Conservation (phyloP, 2,329 filamentous ascomycete genomes). For the Venturia nashicola region DNA sequence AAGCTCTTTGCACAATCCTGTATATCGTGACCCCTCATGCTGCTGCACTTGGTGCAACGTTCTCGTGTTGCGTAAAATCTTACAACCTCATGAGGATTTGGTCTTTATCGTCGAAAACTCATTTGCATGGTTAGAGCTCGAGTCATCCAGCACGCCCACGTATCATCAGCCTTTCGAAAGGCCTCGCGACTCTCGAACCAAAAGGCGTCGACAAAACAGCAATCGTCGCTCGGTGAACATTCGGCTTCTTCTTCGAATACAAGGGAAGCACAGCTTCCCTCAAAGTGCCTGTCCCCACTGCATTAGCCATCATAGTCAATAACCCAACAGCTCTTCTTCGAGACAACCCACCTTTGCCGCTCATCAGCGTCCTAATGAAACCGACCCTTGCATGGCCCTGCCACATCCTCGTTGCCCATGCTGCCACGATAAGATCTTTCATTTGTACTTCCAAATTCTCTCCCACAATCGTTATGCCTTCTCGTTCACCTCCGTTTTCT, state of each 20-base stretch:
- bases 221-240: background rate
- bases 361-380: conserved; percentile 7
- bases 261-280: background rate
- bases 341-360: background rate
- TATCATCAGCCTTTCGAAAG: background rate
- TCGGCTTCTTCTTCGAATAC: background rate
- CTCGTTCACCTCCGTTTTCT: background rate
- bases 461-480: conserved; percentile 4
- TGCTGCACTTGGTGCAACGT: no score
- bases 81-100: no score
- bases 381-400: background rate
- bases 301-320: background rate
- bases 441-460: conserved; percentile 5
- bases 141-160: background rate
- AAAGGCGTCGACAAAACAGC: background rate
- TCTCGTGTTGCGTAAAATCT: no score
- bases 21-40: background rate
- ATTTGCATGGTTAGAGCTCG: background rate
- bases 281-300: background rate
- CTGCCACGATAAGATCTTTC: conserved; percentile 10
- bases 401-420: conserved; percentile 10
- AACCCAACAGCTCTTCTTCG: background rate
- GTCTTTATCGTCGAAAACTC: background rate
- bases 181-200: background rate
- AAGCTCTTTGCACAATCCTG: background rate